Evolutionary conservation across 306 rosid species (phyloP).

Genomic region (Betula pendula): DNA sequence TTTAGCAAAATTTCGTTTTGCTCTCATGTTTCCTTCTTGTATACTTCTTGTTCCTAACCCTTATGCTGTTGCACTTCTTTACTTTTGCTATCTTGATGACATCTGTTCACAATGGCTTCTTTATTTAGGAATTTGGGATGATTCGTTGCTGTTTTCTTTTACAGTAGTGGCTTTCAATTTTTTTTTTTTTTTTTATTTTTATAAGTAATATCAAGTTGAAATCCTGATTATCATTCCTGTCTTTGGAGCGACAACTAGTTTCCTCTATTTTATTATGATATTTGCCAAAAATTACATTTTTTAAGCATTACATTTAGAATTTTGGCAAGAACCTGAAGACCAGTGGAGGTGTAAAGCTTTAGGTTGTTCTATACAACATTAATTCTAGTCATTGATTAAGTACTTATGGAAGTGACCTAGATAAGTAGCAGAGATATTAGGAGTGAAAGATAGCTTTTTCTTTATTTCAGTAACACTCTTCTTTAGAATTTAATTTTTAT

Average conservation of each 20-base stretch:
- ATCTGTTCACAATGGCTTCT: neutral
- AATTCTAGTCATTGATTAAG: neutral
- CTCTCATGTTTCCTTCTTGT: neutral
- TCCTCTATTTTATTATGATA: neutral
- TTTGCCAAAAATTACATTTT: too few relatives aligned
- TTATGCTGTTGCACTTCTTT: neutral
- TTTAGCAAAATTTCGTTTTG: too few relatives aligned
- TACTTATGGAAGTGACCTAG: neutral
- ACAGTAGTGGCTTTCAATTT: neutral
- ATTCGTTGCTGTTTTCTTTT: neutral
- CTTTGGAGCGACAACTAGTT: slow-evolving; percentile 3
- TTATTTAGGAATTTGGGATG: neutral
- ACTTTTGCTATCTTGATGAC: neutral
- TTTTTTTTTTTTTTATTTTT: too few relatives aligned
- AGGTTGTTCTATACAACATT: neutral
- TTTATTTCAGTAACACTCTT: neutral
- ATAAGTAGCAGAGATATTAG: neutral
- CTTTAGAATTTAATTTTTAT: neutral
- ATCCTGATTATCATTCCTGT: neutral
- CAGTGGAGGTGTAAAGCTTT: neutral
- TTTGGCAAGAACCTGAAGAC: neutral
- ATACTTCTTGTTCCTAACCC: neutral
- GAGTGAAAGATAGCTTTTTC: neutral
- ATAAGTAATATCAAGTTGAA: neutral
- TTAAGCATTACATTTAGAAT: neutral